A percentile compares a stretch with the other conserved stretches of the same genome.
Evolutionary conservation across 1,284 basidiomycete genomes (phyloP).

Genomic region (Boletellus deceptivus): DNA sequence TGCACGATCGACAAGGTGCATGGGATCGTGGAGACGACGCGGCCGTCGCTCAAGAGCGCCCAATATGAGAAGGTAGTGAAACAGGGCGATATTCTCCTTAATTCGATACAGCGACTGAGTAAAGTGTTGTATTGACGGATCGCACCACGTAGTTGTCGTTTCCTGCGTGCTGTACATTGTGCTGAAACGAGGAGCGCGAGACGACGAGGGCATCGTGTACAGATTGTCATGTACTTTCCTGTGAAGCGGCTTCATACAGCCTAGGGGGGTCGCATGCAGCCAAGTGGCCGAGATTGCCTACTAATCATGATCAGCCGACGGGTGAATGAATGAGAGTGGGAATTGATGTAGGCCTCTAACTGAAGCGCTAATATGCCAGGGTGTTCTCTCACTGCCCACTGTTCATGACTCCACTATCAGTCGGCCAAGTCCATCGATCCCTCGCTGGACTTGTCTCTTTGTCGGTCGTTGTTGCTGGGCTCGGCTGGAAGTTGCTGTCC

Average conservation of each 20-base stretch:
- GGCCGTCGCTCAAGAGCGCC: conserved; percentile 82
- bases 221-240: no score
- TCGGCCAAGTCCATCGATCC: neutral
- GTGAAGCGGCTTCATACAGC: no score
- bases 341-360: neutral
- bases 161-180: neutral
- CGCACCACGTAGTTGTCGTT: neutral
- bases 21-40: conserved; percentile 92
- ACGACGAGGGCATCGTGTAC: no score
- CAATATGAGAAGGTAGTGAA: conserved; percentile 90
- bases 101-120: conserved; percentile 70
- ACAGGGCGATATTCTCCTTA: conserved; percentile 87
- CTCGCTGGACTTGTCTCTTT: conserved; percentile 8
- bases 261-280: no score
- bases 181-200: no score
- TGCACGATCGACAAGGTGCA: conserved; percentile 94
- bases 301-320: no score
- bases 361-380: no score
- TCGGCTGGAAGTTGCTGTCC: conserved; percentile 8
- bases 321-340: conserved; percentile 1
- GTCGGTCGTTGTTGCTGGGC: conserved; percentile 5
- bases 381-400: no score
- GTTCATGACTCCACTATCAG: neutral
- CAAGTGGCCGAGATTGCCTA: no score
- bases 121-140: conserved; percentile 63